Base-by-base conservation (phyloP, 2,329 filamentous ascomycete species). In the Thielaviopsis populi region DNA sequence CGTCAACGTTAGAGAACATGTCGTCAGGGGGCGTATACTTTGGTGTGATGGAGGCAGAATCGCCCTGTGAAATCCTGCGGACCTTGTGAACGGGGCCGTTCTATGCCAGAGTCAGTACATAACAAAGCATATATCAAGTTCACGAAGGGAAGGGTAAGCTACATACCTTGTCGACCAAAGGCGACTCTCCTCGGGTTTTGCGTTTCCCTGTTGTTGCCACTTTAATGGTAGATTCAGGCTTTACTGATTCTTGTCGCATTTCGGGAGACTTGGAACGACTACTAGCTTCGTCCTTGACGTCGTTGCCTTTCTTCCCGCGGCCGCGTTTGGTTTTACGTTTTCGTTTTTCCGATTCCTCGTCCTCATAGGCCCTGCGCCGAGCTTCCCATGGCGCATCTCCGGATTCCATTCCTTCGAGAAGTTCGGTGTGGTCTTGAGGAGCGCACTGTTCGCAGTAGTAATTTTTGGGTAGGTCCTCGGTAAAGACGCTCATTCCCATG, bases 401-500 rank as follows among this genome's bases (percentile, higher is more conserved):
- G 50, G 81, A 83, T 22, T 79, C 82, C 64, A 96, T 86, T 65
- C 86, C 89, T 11, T 86, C 86, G 3, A 99, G 76, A 2, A 96
- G 83, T 66, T 86, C 85, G 69, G 83, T 84, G 75, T 99, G 94
- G 67, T 91, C 84, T 64, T 90, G 82, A 0, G 94, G 94, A 62
- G 82, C 82, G 77, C 94, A 97, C 74, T 86, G 78, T 74, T 99
- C 94, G 75, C 94, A 99, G 75, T 87, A 95, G 76, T 99, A 99
- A 74, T 88, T 81, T 66, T 88, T 88, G 37, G 88, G 87, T 63
- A 89, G 80, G 70, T 91, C 84, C 66, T 91, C 88, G 40, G 86
- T 83, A 69, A 88, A 90, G 58, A 86, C 84, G 70, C 81, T 84
- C 72, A 96, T 83, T 62, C 89, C 90, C 79, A 99, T 89, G 73